phyloP scores from a whole-genome alignment of 345 rosid genomes.

The Abelmoschus esculentus region DNA sequence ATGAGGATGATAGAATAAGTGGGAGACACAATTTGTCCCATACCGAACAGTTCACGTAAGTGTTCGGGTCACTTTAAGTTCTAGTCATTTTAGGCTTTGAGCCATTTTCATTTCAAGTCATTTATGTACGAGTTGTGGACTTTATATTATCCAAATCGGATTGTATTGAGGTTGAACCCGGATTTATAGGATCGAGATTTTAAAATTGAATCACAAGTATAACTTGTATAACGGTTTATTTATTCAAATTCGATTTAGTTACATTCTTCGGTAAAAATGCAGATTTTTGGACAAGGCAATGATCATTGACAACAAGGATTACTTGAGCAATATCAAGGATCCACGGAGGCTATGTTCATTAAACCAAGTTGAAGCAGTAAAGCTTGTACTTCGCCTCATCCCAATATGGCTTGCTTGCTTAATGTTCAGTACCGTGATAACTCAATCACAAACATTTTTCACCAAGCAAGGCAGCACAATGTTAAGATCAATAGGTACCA shows the following conservation, averaged over 20 bases:
- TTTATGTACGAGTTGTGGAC: too few species aligned
- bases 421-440: conserved; percentile 47
- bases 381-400: conserved; percentile 25
- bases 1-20: conserved; percentile 10
- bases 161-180: too few species aligned
- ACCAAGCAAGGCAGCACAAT: conserved; percentile 68
- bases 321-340: conserved; percentile 28
- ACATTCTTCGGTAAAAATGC: conserved; percentile 15
- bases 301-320: conserved; percentile 48
- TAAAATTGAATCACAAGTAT: too few species aligned
- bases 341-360: conserved; percentile 69
- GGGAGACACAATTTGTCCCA: background rate
- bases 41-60: background rate
- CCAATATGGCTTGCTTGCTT: conserved; percentile 41
- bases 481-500: conserved; percentile 41
- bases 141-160: too few species aligned
- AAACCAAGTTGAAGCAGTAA: conserved; percentile 82
- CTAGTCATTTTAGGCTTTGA: too few species aligned
- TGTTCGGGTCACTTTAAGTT: too few species aligned
- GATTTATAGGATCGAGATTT: too few species aligned
- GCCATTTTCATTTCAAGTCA: too few species aligned
- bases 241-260: too few species aligned
- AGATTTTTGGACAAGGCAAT: conserved; percentile 75
- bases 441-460: conserved; percentile 67
- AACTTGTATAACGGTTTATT: too few species aligned